Conservation (phyloP, 768 basidiomycete genomes). For the Crucibulum laeve region DNA sequence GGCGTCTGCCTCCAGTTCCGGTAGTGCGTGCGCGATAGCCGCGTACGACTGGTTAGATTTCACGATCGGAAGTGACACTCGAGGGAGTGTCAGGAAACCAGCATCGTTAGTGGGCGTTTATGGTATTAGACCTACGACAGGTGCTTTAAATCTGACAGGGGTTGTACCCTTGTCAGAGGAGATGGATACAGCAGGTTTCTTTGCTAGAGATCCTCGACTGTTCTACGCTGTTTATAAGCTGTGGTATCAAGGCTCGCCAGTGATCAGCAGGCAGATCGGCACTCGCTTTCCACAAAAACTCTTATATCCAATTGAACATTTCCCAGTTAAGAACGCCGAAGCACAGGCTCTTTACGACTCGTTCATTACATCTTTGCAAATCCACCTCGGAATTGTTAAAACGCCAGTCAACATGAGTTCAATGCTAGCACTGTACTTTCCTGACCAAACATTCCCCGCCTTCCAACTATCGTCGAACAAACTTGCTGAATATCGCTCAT, state of each 20-base stretch:
- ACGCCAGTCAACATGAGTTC: constrained; percentile 23
- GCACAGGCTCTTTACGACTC: constrained; percentile 26
- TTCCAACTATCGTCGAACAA: constrained; percentile 26
- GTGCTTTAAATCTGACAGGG: constrained; percentile 25
- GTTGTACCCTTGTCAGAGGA: constrained; percentile 32
- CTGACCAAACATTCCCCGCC: constrained; percentile 19
- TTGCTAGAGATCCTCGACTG: constrained; percentile 25
- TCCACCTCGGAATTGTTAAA: constrained; percentile 20
- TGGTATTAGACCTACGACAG: constrained; percentile 29
- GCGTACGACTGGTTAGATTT: constrained; percentile 34
- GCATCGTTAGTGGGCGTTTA: constrained; percentile 32
- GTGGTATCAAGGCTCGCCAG: constrained; percentile 28
- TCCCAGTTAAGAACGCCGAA: constrained; percentile 22
- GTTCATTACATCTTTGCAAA: constrained; percentile 19
- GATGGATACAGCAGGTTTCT: constrained; percentile 35
- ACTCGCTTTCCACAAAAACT: constrained; percentile 25
- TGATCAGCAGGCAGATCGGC: constrained; percentile 15
- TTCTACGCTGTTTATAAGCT: constrained; percentile 20
- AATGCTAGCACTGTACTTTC: constrained; percentile 22
- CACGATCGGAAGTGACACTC: constrained; percentile 33
- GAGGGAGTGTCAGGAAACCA: constrained; percentile 35
- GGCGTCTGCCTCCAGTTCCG: constrained; percentile 32
- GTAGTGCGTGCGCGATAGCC: constrained; percentile 34
- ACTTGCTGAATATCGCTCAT: constrained; percentile 31
- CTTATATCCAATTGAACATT: constrained; percentile 30